phyloP scores from a whole-genome alignment of 1,284 basidiomycete species.

The Trichosporon faecale region DNA sequence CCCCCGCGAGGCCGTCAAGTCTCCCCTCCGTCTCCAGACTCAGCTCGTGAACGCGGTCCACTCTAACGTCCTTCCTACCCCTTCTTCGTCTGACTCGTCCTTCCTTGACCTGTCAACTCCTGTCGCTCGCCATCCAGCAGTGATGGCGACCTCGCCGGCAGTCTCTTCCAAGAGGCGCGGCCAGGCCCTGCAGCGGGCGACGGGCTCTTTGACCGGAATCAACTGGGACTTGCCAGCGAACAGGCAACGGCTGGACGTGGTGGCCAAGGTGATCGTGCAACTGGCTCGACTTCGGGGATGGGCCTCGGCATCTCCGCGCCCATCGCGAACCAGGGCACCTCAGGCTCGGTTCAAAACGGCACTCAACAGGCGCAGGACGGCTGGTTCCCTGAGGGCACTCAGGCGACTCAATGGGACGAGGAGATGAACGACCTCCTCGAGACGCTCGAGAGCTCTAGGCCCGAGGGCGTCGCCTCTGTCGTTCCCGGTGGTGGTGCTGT shows the following conservation, averaged over 20 bases:
- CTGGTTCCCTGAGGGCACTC: constrained; percentile 26
- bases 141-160: constrained; percentile 41
- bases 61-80: constrained; percentile 7
- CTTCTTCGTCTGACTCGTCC: constrained; percentile 21
- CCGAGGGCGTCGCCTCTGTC: constrained; percentile 18
- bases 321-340: constrained; percentile 14
- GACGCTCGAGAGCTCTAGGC: constrained; percentile 25
- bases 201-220: constrained; percentile 34
- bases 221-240: constrained; percentile 32
- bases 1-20: constrained; percentile 21
- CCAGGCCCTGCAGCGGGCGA: constrained; percentile 52
- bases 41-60: constrained; percentile 18
- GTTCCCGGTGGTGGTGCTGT: constrained; percentile 15
- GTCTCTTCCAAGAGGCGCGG: constrained; percentile 30
- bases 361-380: constrained; percentile 17
- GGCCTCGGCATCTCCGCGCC: constrained; percentile 26
- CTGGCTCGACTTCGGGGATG: constrained; percentile 43
- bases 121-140: constrained; percentile 51
- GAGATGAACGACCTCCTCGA: constrained; percentile 31
- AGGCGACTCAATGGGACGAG: constrained; percentile 29
- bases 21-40: constrained; percentile 24
- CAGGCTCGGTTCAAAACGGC: constrained; percentile 4
- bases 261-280: constrained; percentile 43
- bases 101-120: constrained; percentile 31
- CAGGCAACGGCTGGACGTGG: constrained; percentile 33